phyloP scores from a whole-genome alignment of 805 yeast genomes.

The Pichia heedii region DNA sequence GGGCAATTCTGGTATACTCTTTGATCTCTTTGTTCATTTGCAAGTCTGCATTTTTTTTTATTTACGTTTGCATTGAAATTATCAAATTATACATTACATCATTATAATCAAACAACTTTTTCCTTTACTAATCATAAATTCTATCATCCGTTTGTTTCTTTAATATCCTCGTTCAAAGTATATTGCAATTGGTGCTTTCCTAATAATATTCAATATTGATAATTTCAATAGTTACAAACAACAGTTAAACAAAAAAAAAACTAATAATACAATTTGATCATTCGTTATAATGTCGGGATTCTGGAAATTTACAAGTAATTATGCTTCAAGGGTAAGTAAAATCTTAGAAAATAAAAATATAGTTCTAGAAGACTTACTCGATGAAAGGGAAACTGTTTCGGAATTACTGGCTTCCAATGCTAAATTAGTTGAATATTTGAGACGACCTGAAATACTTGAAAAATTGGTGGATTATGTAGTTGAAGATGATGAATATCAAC shows the following conservation, averaged over 20 bases:
- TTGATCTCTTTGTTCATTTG: neutral
- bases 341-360: slow-evolving; percentile 40
- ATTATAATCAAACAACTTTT: neutral
- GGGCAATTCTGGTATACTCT: no score
- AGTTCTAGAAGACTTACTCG: slow-evolving; percentile 51
- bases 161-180: no score
- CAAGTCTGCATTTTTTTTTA: neutral
- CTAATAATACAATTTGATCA: neutral
- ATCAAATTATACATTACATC: neutral
- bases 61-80: neutral
- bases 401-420: slow-evolving; percentile 66
- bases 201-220: no score
- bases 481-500: slow-evolving; percentile 36
- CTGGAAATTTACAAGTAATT: slow-evolving; percentile 39
- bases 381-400: slow-evolving; percentile 66
- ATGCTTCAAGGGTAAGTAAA: slow-evolving; percentile 48
- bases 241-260: no score
- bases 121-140: neutral
- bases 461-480: slow-evolving; percentile 62
- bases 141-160: neutral
- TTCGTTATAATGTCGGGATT: slow-evolving; percentile 25
- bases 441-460: slow-evolving; percentile 66
- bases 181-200: no score
- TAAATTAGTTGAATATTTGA: slow-evolving; percentile 66
- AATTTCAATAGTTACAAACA: no score